Percentiles rank a stretch among this genome's conserved stretches.
Conservation (phyloP, 306 rosid species). For the Biancaea sappan region DNA sequence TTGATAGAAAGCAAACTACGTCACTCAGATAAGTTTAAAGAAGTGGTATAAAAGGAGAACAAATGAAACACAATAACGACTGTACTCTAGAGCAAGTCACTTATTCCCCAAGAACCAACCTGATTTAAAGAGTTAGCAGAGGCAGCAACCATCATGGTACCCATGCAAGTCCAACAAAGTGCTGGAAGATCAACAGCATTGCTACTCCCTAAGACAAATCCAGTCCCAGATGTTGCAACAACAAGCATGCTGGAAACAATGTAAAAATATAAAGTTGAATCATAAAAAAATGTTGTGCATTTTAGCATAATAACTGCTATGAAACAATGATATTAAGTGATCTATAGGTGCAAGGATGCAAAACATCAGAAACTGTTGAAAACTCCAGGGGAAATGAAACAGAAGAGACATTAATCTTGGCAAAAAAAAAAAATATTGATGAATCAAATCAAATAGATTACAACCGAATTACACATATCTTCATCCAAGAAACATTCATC, state of each 20-base stretch:
- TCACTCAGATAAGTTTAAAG: not conserved
- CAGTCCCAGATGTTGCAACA: conserved; percentile 96
- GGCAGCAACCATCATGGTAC: conserved; percentile 99
- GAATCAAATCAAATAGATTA: not conserved
- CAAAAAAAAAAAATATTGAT: not conserved
- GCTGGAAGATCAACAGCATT: conserved; percentile 60
- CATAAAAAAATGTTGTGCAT: not conserved
- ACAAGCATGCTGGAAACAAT: conserved; percentile 76
- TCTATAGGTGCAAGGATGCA: not conserved
- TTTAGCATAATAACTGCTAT: not conserved
- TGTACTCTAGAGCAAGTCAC: not conserved
- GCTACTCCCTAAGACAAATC: conserved; percentile 86
- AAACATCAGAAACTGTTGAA: too few relatives aligned
- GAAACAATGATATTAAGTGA: not conserved
- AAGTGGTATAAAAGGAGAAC: not conserved
- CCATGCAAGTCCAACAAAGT: conserved; percentile 85
- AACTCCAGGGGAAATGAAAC: not conserved
- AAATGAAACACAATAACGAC: not conserved
- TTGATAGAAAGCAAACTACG: not conserved
- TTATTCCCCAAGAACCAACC: conserved; percentile 47
- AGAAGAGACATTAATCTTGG: not conserved
- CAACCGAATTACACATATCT: not conserved
- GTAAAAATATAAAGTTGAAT: not conserved
- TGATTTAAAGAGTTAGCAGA: conserved; percentile 92
- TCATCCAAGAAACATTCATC: not conserved